phyloP scores from a whole-genome alignment of 108 stramenopile genomes.

The Fragilaria radians region DNA sequence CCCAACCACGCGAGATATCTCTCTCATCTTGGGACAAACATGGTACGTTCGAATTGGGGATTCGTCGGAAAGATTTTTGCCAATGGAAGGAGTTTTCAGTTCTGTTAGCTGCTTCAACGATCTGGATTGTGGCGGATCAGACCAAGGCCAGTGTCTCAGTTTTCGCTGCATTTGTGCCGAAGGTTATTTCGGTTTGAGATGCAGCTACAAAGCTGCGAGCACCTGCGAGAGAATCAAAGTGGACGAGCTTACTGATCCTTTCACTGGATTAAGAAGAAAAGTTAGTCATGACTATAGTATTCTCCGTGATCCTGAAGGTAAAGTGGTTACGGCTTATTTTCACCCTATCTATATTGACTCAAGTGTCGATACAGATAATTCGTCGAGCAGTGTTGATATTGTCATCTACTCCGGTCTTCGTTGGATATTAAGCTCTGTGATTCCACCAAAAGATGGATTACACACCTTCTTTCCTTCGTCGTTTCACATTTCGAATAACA shows the following conservation, averaged over 20 bases:
- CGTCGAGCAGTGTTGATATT: neutral
- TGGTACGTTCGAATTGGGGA: neutral
- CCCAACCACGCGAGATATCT: neutral
- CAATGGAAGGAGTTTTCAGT: neutral
- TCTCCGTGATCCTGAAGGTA: neutral
- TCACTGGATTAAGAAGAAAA: neutral
- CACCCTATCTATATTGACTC: neutral
- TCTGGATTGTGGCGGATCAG: neutral
- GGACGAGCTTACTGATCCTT: neutral
- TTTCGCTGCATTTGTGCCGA: neutral
- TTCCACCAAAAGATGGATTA: neutral
- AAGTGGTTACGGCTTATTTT: neutral
- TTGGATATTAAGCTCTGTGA: neutral
- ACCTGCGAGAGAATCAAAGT: neutral
- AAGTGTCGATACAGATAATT: neutral
- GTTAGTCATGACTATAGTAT: neutral
- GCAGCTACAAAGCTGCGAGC: neutral
- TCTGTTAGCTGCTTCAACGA: neutral
- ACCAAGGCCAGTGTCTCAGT: neutral
- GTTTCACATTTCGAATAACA: neutral
- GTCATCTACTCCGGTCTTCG: neutral
- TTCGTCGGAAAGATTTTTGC: neutral
- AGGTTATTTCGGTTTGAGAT: neutral
- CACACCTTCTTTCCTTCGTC: neutral
- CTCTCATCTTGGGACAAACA: neutral